These are phyloP conservation scores for Colletotrichum simmondsii DNA, from an alignment of 2,329 filamentous ascomycete genomes.

Conservation along the genomic window DNA sequence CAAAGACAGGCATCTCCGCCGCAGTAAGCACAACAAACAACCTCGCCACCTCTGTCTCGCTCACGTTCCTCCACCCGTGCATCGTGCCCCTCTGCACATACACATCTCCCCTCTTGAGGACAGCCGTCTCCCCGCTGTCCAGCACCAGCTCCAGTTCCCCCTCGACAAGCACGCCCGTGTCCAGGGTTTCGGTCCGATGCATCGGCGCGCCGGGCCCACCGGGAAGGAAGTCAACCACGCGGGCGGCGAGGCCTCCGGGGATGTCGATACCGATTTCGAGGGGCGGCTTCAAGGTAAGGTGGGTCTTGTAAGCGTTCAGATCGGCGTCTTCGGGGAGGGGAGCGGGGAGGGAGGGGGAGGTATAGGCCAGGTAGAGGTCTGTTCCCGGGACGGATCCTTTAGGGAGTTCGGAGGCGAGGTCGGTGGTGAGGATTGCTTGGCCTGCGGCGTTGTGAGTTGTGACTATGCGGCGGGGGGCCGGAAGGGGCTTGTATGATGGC, in stretches of 20 bases:
- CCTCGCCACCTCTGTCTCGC: slow-evolving; percentile 54
- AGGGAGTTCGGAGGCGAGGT: slow-evolving; percentile 36
- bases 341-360: slow-evolving; percentile 38
- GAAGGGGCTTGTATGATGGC: slow-evolving; percentile 9
- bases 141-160: slow-evolving; percentile 62
- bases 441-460: slow-evolving; percentile 47
- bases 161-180: slow-evolving; percentile 66
- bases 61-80: slow-evolving; percentile 62
- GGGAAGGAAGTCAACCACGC: slow-evolving; percentile 57
- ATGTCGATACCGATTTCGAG: slow-evolving; percentile 41
- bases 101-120: slow-evolving; percentile 61
- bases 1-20: slow-evolving; percentile 9
- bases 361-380: slow-evolving; percentile 40
- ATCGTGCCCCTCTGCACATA: slow-evolving; percentile 66
- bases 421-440: slow-evolving; percentile 45
- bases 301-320: slow-evolving; percentile 37
- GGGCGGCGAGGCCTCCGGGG: slow-evolving; percentile 52
- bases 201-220: slow-evolving; percentile 50
- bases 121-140: slow-evolving; percentile 59
- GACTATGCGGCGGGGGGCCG: slow-evolving; percentile 34
- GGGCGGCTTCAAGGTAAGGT: slow-evolving; percentile 12
- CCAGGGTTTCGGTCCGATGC: slow-evolving; percentile 64
- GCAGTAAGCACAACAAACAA: slow-evolving; percentile 41
- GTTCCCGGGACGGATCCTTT: slow-evolving; percentile 31
- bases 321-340: slow-evolving; percentile 36